Evolutionary conservation across 768 basidiomycete genomes (phyloP).

Genomic region (Nevesoporus exiguus): DNA sequence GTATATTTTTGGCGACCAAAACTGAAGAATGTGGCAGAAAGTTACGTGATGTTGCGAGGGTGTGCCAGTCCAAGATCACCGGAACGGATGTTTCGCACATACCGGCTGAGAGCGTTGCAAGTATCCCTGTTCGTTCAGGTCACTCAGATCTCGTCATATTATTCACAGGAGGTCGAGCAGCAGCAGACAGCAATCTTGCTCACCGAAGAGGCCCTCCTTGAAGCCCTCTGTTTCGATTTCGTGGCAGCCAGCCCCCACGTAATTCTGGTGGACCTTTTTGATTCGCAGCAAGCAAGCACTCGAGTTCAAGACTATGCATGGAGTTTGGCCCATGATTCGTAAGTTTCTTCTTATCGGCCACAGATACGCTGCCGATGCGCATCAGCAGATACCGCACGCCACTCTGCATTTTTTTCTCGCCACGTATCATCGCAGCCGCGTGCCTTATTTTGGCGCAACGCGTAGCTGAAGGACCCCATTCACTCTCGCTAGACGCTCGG

Average conservation of each 20-base stretch:
- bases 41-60: conserved; percentile 76
- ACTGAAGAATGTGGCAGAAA: conserved; percentile 88
- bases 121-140: conserved; percentile 13
- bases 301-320: conserved; percentile 72
- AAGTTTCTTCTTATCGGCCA: conserved; percentile 24
- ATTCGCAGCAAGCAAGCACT: conserved; percentile 44
- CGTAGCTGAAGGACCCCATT: conserved; percentile 67
- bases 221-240: conserved; percentile 85
- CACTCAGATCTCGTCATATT: neutral
- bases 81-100: conserved; percentile 54
- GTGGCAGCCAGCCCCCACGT: conserved; percentile 74
- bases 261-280: conserved; percentile 70
- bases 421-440: conserved; percentile 70
- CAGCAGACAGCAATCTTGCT: conserved; percentile 65
- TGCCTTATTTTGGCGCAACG: conserved; percentile 77
- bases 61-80: conserved; percentile 66
- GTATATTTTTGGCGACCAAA: conserved; percentile 88
- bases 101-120: conserved; percentile 62
- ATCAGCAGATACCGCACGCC: conserved; percentile 69
- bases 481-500: conserved; percentile 69
- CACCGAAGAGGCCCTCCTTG: conserved; percentile 75
- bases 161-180: conserved; percentile 66
- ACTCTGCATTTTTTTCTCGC: conserved; percentile 65
- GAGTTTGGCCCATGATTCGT: conserved; percentile 90
- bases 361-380: conserved; percentile 4